These are phyloP conservation scores for Parasitella parasitica DNA, from an alignment of 371 early-diverging fungal genomes.

Conservation along the genomic window DNA sequence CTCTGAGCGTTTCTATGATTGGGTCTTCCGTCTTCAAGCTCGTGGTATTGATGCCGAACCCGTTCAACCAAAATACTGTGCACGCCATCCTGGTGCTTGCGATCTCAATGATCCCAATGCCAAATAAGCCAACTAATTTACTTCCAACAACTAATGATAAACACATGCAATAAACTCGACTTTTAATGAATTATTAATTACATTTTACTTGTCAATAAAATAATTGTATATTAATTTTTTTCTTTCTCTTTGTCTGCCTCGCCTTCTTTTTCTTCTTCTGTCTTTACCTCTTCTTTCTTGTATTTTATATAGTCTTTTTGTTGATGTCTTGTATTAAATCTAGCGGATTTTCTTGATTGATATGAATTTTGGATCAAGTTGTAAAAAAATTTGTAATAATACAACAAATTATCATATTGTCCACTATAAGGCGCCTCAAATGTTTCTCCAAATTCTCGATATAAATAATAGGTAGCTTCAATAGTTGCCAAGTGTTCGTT, in stretches of 20 bases:
- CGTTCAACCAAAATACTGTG: conserved; percentile 72
- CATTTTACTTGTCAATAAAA: too few species aligned
- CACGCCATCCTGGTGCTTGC: conserved; percentile 66
- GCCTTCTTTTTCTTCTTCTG: conserved; percentile 1
- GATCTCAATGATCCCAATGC: conserved; percentile 4
- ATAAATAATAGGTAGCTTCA: conserved; percentile 93
- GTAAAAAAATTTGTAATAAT: conserved; percentile 88
- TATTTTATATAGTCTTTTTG: conserved; percentile 32
- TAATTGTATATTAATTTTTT: too few species aligned
- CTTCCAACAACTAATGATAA: too few species aligned
- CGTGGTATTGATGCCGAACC: conserved; percentile 73
- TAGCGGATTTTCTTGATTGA: conserved; percentile 13
- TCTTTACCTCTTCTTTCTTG: conserved; percentile 5
- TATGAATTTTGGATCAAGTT: conserved; percentile 80
- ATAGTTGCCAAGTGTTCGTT: conserved; percentile 85
- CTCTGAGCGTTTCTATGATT: conserved; percentile 40
- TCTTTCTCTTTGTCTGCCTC: not conserved
- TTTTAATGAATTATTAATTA: too few species aligned
- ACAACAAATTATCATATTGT: conserved; percentile 82
- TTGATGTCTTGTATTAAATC: conserved; percentile 23
- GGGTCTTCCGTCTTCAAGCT: conserved; percentile 54
- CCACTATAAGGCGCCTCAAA: conserved; percentile 59
- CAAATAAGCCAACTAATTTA: not conserved
- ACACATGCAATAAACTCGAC: too few species aligned
- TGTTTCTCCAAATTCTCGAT: conserved; percentile 66